These are phyloP conservation scores for Pythium dissimile DNA, from an alignment of 352 stramenopile species.

Conservation along the genomic window DNA sequence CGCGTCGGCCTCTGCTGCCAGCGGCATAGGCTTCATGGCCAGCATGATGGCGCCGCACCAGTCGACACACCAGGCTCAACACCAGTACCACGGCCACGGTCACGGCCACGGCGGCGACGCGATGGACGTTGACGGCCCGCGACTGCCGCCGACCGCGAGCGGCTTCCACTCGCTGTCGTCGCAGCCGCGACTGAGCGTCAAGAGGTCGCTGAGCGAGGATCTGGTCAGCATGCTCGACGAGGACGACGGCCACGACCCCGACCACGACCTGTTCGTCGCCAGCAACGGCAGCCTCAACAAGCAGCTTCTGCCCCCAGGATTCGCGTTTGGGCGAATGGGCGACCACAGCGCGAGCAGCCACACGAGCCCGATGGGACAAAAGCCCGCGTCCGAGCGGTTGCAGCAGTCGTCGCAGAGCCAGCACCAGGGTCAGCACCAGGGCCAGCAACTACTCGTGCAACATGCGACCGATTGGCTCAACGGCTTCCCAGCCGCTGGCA, in stretches of 20 bases:
- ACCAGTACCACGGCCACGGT: slow-evolving; percentile 16
- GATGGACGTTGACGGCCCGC: slow-evolving; percentile 16
- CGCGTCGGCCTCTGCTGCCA: too few species aligned
- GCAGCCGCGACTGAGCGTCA: slow-evolving; percentile 34
- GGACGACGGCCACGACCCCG: slow-evolving; percentile 25
- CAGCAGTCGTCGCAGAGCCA: slow-evolving; percentile 9
- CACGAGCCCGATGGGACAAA: slow-evolving; percentile 5
- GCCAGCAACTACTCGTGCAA: slow-evolving; percentile 40
- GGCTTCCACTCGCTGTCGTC: slow-evolving; percentile 18
- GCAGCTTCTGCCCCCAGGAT: slow-evolving; percentile 1
- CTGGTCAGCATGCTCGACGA: slow-evolving; percentile 76
- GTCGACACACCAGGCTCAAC: background rate
- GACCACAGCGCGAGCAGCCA: slow-evolving; percentile 7
- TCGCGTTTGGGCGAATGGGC: slow-evolving; percentile 3
- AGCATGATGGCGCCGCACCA: slow-evolving; percentile 20
- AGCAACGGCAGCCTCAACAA: background rate
- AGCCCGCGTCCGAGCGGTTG: slow-evolving; percentile 12
- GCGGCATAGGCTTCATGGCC: slow-evolving; percentile 1
- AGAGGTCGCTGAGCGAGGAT: slow-evolving; percentile 71
- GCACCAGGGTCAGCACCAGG: slow-evolving; percentile 18
- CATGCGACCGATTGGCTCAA: slow-evolving; percentile 9
- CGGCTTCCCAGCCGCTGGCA: slow-evolving; percentile 9
- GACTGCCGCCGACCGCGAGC: background rate
- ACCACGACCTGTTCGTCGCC: slow-evolving; percentile 10
- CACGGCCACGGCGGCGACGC: slow-evolving; percentile 10